These are phyloP conservation scores for Babesia caballi DNA, from an alignment of 169 alveolate genomes.

Conservation along the genomic window DNA sequence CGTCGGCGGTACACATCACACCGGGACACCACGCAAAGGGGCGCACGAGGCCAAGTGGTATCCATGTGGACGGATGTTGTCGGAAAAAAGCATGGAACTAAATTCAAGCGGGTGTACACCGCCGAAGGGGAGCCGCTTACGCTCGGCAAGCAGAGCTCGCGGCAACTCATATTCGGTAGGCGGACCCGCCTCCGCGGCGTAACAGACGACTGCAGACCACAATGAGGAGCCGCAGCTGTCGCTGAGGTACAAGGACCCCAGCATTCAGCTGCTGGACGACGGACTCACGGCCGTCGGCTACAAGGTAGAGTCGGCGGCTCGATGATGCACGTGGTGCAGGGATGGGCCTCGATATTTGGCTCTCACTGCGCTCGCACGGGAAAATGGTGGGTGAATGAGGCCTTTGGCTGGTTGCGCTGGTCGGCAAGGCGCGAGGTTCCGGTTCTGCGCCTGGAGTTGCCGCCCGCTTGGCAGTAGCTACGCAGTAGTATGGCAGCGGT, in stretches of 20 bases:
- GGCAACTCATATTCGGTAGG: background rate
- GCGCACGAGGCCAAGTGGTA: background rate
- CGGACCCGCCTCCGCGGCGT: background rate
- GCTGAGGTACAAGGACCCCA: conserved; percentile 35
- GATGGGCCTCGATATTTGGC: conserved; percentile 52
- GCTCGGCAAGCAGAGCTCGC: background rate
- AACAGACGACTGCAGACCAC: conserved; percentile 4
- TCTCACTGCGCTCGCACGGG: conserved; percentile 47
- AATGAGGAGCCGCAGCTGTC: conserved; percentile 26
- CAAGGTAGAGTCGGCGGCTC: conserved; percentile 19
- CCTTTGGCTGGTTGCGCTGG: conserved; percentile 17
- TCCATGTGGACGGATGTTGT: background rate
- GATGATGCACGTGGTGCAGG: background rate
- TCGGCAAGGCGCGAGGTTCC: background rate
- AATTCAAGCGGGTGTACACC: background rate
- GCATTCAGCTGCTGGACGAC: conserved; percentile 23
- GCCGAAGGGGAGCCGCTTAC: background rate
- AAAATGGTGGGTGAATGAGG: conserved; percentile 17
- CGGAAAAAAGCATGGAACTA: background rate
- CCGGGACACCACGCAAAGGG: background rate
- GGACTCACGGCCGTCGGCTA: conserved; percentile 38
- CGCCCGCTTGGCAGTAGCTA: too few relatives aligned
- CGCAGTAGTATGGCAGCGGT: too few relatives aligned
- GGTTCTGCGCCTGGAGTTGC: too few relatives aligned
- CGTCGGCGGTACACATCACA: background rate